Conservation (phyloP, 1,284 basidiomycete species). For the Apiotrichum sp. region DNA sequence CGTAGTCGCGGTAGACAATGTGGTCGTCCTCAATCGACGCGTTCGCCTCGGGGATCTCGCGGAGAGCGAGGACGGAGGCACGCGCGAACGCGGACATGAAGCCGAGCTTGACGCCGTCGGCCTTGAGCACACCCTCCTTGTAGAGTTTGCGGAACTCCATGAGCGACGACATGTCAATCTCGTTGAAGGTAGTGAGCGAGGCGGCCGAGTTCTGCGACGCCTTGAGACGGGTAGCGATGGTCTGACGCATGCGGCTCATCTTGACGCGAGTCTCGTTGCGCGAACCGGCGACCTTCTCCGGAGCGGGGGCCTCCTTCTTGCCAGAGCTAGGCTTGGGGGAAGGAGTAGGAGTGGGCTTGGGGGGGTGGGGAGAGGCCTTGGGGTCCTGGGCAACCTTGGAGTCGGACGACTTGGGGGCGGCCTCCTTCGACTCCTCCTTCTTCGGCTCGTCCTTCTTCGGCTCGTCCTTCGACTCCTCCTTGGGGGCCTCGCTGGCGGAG, state of each 20-base stretch:
- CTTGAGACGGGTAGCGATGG: conserved; percentile 96
- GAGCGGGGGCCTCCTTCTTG: conserved; percentile 27
- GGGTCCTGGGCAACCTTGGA: conserved; percentile 7
- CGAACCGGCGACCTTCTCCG: conserved; percentile 32
- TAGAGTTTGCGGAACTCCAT: conserved; percentile 91
- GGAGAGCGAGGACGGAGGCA: conserved; percentile 76
- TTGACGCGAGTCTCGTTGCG: conserved; percentile 88
- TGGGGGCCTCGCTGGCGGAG: conserved; percentile 1
- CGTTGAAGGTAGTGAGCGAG: conserved; percentile 97
- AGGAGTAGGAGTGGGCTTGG: not conserved
- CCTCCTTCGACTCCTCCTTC: conserved; percentile 41
- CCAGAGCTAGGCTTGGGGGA: not conserved
- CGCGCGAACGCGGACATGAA: conserved; percentile 98
- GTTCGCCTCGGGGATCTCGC: conserved; percentile 91
- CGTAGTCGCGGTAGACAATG: conserved; percentile 93
- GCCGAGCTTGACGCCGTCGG: conserved; percentile 92
- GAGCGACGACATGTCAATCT: conserved; percentile 96
- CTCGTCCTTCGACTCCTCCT: conserved; percentile 39
- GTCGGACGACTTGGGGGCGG: not conserved
- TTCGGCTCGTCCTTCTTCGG: conserved; percentile 20
- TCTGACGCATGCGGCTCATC: conserved; percentile 95
- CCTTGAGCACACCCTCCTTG: conserved; percentile 89
- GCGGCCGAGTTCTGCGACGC: conserved; percentile 97
- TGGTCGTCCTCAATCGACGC: conserved; percentile 88
- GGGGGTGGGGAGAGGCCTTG: conserved; percentile 14